Evolutionary conservation across 2,329 filamentous ascomycete genomes (phyloP), one percentile per base, ranked within the genome.

Genomic region (Cladosporium cucumerinum): DNA sequence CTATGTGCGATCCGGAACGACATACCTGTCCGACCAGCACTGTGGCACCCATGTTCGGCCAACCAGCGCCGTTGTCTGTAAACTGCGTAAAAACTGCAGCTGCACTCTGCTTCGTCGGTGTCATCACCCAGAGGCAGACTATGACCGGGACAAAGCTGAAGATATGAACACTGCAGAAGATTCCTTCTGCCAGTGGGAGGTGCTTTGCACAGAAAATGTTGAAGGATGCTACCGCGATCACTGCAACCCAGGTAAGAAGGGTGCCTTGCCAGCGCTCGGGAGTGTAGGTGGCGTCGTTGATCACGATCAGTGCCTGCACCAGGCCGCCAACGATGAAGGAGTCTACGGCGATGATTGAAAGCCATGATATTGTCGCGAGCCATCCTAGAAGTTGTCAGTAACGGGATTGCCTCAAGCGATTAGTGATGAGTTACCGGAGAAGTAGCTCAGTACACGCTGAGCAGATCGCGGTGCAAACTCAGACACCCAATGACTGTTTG

Each of bases 321-420:
- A 80, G 77, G 11, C 76, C 78, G 5, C 78, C 80, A 2, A 79
- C 74, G n/a, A 82, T 73, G 71, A 78, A 81, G 7, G 77, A 78
- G 58, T 79, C 78, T 1, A 77, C 74, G 6, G 79, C 78, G 30
- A 80, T 77, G 21, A 79, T 77, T 59, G 76, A 77, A 65, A 82
- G 80, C 81, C 80, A 82, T 0, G 71, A 73, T 18, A 75, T 69
- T 11, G 71, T 72, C 16, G 70, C 72, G 2, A 76, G 65, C 69
- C 73, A 75, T 25, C 73, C 73, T 63, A 26, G 28, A 49, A 18
- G 4, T 5, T 28, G 39, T 63, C 21, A 63, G 61, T 23, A 2
- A 39, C 10, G 8, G 3, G 2, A 18, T 16, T 8, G 43, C 16
- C 36, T 34, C 18, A 2, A 28, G n/a, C n/a, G 2, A 3, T 1